Evolutionary conservation across 2,329 filamentous ascomycete genomes (phyloP), one percentile per base, ranked within the genome.

Genomic region (Colletotrichum tamarilloi): DNA sequence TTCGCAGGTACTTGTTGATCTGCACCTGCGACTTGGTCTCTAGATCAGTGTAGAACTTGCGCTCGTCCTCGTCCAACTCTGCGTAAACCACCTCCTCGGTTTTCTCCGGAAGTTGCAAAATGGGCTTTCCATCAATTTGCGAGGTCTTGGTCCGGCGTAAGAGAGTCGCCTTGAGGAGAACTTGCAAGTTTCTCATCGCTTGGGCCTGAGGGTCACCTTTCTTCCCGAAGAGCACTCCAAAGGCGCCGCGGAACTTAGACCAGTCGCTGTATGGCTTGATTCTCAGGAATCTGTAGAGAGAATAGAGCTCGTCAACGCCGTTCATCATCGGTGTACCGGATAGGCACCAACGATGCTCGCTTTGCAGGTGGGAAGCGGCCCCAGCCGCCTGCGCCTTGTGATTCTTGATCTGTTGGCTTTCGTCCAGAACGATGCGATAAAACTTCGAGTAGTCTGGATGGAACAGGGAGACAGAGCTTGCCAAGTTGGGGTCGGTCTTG

Each of bases 281-380:
- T 2, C 88, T 87, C 19, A 97, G 86, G 78, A 97, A 98, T 2
- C 90, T 88, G 57, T 98, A 86, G 24, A 97, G 84, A 0, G 94
- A 93, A 78, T 90, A 95, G 3, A 97, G 85, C 77, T 98, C 95
- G 28, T 89, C 86, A 3, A 96, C 90, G 14, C 88, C 91, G 77
- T 98, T 98, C 93, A 97, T 97, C 93, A 96, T 95, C 0, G 94
- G 94, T 0, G 94, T 97, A 30, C 94, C 94, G 3, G 92, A 94
- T 81, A 96, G 88, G 78, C 92, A 95, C 84, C 94, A 92, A 60
- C 94, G 88, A 78, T 93, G 90, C 46, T 84, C 85, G 16, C 92
- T 85, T 73, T 88, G 83, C 19, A 97, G 26, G 26, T 62, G 42
- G 81, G 12, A 83, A 80, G 76, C 85, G 89, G 35, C 90, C 19